phyloP scores from a whole-genome alignment of 257 asterid genomes.

The Lycium ferocissimum region DNA sequence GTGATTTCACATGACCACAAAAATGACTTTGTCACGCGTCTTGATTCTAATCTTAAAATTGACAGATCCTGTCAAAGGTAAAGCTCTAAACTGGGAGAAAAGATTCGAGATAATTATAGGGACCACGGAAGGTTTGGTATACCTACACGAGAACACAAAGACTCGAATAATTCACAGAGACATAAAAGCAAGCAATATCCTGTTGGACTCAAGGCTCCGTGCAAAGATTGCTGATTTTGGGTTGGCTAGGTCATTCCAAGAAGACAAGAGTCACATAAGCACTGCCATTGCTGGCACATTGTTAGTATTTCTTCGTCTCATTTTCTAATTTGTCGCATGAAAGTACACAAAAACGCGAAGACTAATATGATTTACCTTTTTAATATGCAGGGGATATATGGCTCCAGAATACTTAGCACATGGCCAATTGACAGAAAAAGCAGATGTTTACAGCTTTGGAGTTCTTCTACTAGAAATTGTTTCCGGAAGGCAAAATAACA shows the following conservation, averaged over 20 bases:
- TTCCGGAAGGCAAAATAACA: conserved; percentile 45
- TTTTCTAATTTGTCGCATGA: background rate
- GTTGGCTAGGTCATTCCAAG: conserved; percentile 56
- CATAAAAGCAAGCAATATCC: conserved; percentile 55
- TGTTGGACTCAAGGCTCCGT: conserved; percentile 45
- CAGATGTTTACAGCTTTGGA: conserved; percentile 54
- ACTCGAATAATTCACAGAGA: conserved; percentile 51
- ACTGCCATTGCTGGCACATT: conserved; percentile 59
- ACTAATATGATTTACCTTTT: background rate
- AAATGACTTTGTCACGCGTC: background rate
- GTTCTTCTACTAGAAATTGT: conserved; percentile 48
- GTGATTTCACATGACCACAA: background rate
- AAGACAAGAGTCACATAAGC: conserved; percentile 57
- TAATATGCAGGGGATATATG: conserved; percentile 50
- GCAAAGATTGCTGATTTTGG: conserved; percentile 61
- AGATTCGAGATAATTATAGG: conserved; percentile 55
- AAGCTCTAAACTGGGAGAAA: conserved; percentile 55
- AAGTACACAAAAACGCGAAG: background rate
- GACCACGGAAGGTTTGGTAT: conserved; percentile 52
- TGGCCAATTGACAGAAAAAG: conserved; percentile 53
- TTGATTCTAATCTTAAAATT: background rate
- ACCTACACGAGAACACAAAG: conserved; percentile 52
- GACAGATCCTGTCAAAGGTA: conserved; percentile 46
- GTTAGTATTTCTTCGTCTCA: conserved; percentile 29
- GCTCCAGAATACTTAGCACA: conserved; percentile 58